Evolutionary conservation across 2,329 filamentous ascomycete species (phyloP).

Genomic region (Dryadomyces quercus-mongolicae): DNA sequence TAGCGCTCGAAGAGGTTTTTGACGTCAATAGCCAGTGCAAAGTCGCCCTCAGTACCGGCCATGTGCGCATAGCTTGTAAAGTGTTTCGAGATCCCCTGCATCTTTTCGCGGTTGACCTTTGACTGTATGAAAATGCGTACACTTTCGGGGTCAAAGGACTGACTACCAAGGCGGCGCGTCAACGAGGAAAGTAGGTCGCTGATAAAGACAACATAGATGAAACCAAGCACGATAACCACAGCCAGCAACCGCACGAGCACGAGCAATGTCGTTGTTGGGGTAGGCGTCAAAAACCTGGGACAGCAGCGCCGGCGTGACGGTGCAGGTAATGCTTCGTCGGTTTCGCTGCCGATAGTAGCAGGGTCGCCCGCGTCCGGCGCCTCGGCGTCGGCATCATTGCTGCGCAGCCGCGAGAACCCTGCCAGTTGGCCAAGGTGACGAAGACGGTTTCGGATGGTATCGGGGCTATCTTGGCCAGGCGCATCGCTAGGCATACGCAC

Average conservation of each 20-base stretch:
- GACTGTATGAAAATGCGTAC: constrained; percentile 64
- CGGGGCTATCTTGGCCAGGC: not conserved
- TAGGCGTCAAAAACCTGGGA: constrained; percentile 21
- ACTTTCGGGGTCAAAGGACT: constrained; percentile 74
- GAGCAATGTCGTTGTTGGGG: constrained; percentile 36
- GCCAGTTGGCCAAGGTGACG: constrained; percentile 6
- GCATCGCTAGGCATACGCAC: constrained; percentile 26
- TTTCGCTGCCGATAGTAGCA: not conserved
- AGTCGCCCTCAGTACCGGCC: constrained; percentile 89
- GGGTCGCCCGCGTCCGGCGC: constrained; percentile 5
- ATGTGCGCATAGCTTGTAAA: constrained; percentile 80
- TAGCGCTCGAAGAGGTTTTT: constrained; percentile 62
- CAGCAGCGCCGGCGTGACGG: constrained; percentile 10
- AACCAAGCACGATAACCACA: constrained; percentile 59
- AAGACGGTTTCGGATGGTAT: constrained; percentile 12
- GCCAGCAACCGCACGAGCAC: constrained; percentile 64
- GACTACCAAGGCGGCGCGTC: constrained; percentile 47
- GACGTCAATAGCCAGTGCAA: constrained; percentile 73
- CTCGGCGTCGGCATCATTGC: not conserved
- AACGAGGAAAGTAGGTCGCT: constrained; percentile 68
- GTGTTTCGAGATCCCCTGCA: constrained; percentile 62
- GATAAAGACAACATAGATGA: constrained; percentile 77
- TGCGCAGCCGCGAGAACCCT: constrained; percentile 5
- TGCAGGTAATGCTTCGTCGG: constrained; percentile 2
- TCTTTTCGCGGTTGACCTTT: constrained; percentile 55